Conservation (phyloP, 495 filamentous ascomycete genomes). For the Saxophila tyrrhenica region DNA sequence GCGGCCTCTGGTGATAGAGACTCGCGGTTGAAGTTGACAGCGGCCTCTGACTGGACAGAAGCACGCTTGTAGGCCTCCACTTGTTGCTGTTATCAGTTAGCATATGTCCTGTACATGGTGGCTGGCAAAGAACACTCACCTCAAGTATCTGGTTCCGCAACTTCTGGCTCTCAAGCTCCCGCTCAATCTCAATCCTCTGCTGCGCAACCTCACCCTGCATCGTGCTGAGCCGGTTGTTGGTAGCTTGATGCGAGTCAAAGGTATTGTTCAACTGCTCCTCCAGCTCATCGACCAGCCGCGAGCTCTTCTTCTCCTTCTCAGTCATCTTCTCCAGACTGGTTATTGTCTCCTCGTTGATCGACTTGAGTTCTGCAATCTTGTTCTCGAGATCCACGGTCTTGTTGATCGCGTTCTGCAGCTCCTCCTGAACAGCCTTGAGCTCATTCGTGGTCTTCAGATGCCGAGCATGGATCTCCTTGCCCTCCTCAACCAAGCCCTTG, state of each 20-base stretch:
- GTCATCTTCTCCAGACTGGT: constrained; percentile 45
- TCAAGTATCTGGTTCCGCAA: constrained; percentile 54
- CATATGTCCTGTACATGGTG: constrained; percentile 8
- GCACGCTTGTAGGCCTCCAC: constrained; percentile 40
- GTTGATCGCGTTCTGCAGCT: constrained; percentile 40
- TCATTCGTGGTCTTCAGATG: constrained; percentile 30
- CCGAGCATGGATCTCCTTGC: constrained; percentile 24
- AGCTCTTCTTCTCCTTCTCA: constrained; percentile 68
- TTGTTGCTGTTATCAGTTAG: constrained; percentile 44
- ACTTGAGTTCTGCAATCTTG: constrained; percentile 34
- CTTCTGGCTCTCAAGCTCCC: constrained; percentile 46
- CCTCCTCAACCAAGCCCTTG: constrained; percentile 29
- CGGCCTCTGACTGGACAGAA: constrained; percentile 20
- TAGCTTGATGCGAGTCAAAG: constrained; percentile 78
- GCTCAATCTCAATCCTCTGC: constrained; percentile 40
- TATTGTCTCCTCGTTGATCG: constrained; percentile 28
- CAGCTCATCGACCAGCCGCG: constrained; percentile 82
- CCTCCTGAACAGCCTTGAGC: constrained; percentile 43
- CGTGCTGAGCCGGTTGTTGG: constrained; percentile 61
- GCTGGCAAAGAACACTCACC: constrained; percentile 39
- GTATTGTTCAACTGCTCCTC: constrained; percentile 93
- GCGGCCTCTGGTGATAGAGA: constrained; percentile 32
- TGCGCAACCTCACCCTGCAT: constrained; percentile 57
- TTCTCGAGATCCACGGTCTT: constrained; percentile 45
- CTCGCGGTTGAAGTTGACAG: constrained; percentile 22